Evolutionary conservation across 75 land plant species (phyloP), one percentile per base, ranked within the genome.

Genomic region (Pinus albicaulis): DNA sequence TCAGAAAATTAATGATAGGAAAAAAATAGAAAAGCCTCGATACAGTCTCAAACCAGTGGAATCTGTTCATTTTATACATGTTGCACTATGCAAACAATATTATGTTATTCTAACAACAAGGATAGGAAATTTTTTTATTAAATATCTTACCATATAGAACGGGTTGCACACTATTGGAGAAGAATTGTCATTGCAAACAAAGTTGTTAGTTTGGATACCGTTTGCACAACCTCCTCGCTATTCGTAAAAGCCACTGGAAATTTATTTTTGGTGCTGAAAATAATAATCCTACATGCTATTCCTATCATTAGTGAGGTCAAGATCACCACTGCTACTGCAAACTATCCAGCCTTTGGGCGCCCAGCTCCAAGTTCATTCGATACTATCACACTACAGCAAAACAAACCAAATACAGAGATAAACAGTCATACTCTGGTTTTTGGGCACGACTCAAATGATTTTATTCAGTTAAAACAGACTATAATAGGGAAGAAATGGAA

Each of bases 361-460:
- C 83, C 83, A 34, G 93, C 91, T 57, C 96, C 93, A 22, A 93
- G 90, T 81, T 91, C 96, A 83, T 93, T 93, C 1, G 88, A 85
- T 11, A 93, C 89, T 52, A 93, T 57, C 2, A 88, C 88, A 78
- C 92, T 92, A 83, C 61, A 78, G 12, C 16, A 75, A 17, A 52
- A 38, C 41, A 38, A 38, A 38, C 6, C 0, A 5, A 38, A 38
- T 38, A 38, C 5, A 38, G 5, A 38, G 41, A 38, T 38, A 34
- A 3, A 34, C 3, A 34, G 36, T 34, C 36, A 34, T 34, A 34
- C 3, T 34, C 3, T 34, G 36, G 36, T 2, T 34, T 34, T 34
- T 34, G 36, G 36, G 36, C 36, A 34, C 3, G 36, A 34, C 36
- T 34, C 3, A 34, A 3, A 34, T 34, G 36, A 34, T 34, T 34